Percentiles rank a stretch among this genome's conserved stretches.
Conservation (phyloP, 257 asterid genomes). For the Forsythia suspensa region DNA sequence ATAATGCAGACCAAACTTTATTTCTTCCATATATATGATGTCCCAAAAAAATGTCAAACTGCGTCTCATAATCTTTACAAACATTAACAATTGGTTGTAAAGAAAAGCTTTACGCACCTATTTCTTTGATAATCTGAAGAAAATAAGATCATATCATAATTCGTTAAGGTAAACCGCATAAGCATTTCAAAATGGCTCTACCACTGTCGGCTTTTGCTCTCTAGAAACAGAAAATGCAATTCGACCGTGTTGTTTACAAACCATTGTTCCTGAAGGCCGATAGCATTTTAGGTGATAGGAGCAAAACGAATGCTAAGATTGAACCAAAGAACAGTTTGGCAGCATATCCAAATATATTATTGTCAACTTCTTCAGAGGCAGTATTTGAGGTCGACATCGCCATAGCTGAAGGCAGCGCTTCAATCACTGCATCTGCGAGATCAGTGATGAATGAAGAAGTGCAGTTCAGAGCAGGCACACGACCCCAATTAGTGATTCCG, state of each 20-base stretch:
- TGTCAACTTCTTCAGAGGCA: conserved; percentile 38
- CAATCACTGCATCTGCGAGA: conserved; percentile 89
- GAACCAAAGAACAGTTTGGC: conserved; percentile 73
- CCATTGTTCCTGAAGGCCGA: conserved; percentile 47
- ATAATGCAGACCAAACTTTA: neutral
- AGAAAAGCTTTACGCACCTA: neutral
- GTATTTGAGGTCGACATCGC: conserved; percentile 48
- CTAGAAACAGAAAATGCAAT: neutral
- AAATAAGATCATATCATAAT: neutral
- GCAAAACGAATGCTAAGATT: conserved; percentile 66
- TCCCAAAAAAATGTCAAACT: no score
- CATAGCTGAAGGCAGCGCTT: conserved; percentile 80
- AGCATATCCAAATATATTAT: conserved; percentile 42
- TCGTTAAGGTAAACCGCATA: neutral
- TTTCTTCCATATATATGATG: no score
- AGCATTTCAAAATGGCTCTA: neutral
- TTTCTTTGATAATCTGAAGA: neutral
- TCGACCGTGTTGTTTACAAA: conserved; percentile 13
- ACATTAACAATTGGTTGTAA: no score
- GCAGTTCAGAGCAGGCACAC: conserved; percentile 96
- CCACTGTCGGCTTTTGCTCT: neutral
- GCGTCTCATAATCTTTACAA: neutral
- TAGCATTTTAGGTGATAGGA: conserved; percentile 54
- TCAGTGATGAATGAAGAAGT: conserved; percentile 77
- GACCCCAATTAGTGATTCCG: conserved; percentile 89